phyloP scores from a whole-genome alignment of 345 rosid genomes.

The Populus euphratica region DNA sequence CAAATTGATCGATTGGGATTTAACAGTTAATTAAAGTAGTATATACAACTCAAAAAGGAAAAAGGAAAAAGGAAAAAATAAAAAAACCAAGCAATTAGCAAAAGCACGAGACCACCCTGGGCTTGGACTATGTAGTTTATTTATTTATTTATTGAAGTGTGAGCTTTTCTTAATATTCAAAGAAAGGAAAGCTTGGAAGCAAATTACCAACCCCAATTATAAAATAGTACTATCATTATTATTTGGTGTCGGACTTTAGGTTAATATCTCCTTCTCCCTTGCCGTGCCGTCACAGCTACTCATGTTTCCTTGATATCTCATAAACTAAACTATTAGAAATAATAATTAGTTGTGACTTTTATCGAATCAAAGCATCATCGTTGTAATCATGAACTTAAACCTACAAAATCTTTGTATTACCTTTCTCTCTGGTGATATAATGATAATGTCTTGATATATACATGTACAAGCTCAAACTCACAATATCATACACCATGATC shows the following conservation, averaged over 20 bases:
- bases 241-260: slow-evolving; percentile 1
- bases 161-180: slow-evolving; percentile 18
- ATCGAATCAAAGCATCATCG: slow-evolving; percentile 8
- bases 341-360: slow-evolving; percentile 4
- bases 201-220: slow-evolving; percentile 16
- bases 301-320: slow-evolving; percentile 19
- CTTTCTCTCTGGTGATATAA: background rate
- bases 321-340: background rate
- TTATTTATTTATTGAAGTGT: too few relatives aligned
- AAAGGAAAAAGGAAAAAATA: background rate
- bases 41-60: background rate
- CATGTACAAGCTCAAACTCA: slow-evolving; percentile 14
- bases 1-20: background rate
- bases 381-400: background rate
- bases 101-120: too few relatives aligned
- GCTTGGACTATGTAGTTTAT: too few relatives aligned
- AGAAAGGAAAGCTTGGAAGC: slow-evolving; percentile 11
- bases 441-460: background rate
- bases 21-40: background rate
- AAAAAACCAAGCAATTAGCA: background rate
- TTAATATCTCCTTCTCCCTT: slow-evolving; percentile 12
- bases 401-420: background rate
- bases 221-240: background rate
- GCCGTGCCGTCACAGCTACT: slow-evolving; percentile 44
- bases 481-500: slow-evolving; percentile 8